phyloP scores from a whole-genome alignment of 176 grass and related monocot species.

The Ananas comosus region DNA sequence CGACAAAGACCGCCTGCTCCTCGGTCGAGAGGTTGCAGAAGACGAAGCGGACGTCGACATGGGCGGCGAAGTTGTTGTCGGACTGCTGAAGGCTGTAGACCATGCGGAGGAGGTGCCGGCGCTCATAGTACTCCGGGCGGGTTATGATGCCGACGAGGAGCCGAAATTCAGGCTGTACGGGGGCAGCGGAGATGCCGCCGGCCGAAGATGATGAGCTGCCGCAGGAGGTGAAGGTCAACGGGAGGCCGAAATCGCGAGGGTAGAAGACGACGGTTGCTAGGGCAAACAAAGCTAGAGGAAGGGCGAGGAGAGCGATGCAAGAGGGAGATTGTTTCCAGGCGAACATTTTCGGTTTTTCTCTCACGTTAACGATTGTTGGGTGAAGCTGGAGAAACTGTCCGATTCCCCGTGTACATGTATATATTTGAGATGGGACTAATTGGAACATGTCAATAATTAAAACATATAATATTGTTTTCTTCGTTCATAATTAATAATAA shows the following conservation, averaged over 20 bases:
- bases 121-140: not conserved
- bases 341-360: too few species aligned
- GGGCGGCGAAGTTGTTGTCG: not conserved
- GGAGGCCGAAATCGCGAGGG: not conserved
- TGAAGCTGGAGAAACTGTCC: too few species aligned
- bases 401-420: too few species aligned
- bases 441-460: too few species aligned
- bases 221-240: not conserved
- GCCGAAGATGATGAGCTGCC: not conserved
- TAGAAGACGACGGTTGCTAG: not conserved
- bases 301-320: not conserved
- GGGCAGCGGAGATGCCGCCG: not conserved
- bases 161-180: not conserved
- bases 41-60: too few species aligned
- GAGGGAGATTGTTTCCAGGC: not conserved
- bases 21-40: not conserved
- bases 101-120: not conserved
- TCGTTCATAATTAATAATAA: too few species aligned
- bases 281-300: not conserved
- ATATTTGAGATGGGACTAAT: too few species aligned
- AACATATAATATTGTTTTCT: too few species aligned
- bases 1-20: not conserved
- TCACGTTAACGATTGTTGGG: too few species aligned
- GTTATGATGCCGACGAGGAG: not conserved
- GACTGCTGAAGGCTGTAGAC: not conserved